phyloP scores from a whole-genome alignment of 2,329 filamentous ascomycete species.

The Aspergillus terreus region DNA sequence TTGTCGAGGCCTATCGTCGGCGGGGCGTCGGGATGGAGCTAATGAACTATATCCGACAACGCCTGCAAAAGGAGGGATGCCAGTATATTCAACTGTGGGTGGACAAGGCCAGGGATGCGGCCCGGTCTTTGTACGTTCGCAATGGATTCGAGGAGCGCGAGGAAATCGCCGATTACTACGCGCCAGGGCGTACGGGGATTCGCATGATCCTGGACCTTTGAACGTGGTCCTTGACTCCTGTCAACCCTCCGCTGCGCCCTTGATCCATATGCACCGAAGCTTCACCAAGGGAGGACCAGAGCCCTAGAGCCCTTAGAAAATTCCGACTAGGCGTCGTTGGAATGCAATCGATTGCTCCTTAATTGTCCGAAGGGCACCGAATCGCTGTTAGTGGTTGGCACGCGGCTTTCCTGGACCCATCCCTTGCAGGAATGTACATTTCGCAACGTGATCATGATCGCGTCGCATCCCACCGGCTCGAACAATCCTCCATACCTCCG shows the following conservation, averaged over 20 bases:
- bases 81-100: conserved; percentile 51
- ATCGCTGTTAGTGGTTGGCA: conserved; percentile 18
- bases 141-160: conserved; percentile 47
- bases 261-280: background rate
- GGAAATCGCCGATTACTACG: conserved; percentile 49
- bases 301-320: background rate
- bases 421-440: conserved; percentile 33
- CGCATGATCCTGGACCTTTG: conserved; percentile 40
- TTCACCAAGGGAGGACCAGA: background rate
- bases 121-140: conserved; percentile 43
- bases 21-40: conserved; percentile 46
- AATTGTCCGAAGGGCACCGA: conserved; percentile 19
- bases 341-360: conserved; percentile 9
- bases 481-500: conserved; percentile 31
- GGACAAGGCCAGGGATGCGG: conserved; percentile 44
- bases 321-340: background rate
- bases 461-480: conserved; percentile 24
- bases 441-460: conserved; percentile 29
- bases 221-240: conserved; percentile 22
- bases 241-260: conserved; percentile 16
- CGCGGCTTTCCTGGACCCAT: conserved; percentile 19
- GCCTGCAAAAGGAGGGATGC: conserved; percentile 46
- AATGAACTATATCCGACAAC: conserved; percentile 40
- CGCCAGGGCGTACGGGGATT: conserved; percentile 45
- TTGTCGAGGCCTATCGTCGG: conserved; percentile 43